Evolutionary conservation across 192 early-diverging fungal species (phyloP).

Genomic region (Rhizophagus prolifer): DNA sequence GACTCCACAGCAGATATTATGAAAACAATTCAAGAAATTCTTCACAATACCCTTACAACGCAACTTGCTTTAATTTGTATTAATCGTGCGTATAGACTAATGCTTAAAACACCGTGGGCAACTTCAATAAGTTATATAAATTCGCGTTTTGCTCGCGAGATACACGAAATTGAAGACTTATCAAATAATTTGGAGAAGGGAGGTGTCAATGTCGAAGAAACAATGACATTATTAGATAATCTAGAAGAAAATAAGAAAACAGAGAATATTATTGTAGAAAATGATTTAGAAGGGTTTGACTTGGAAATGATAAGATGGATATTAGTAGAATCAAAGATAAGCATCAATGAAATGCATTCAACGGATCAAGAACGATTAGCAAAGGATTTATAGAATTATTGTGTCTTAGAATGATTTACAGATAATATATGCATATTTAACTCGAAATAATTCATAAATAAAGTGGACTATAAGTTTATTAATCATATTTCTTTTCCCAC

Average conservation of each 20-base stretch:
- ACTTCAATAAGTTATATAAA: background rate
- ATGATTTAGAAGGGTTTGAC: background rate
- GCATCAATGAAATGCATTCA: background rate
- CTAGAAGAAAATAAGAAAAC: background rate
- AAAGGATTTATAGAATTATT: background rate
- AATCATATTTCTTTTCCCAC: background rate
- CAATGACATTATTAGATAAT: background rate
- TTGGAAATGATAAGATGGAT: background rate
- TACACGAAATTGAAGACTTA: background rate
- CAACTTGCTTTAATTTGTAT: background rate
- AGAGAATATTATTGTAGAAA: background rate
- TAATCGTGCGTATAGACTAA: background rate
- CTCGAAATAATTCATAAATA: background rate
- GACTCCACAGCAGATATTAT: background rate
- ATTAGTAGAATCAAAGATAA: background rate
- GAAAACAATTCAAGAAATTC: background rate
- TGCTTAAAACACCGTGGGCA: background rate
- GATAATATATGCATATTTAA: no score
- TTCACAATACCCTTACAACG: background rate
- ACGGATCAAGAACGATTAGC: background rate
- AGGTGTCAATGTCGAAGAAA: background rate
- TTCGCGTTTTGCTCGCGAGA: background rate
- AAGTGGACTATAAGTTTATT: background rate
- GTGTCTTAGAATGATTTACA: background rate
- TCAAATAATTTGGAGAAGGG: background rate